Base-by-base conservation (phyloP, 2,329 filamentous ascomycete species). In the Colletotrichum destructivum region DNA sequence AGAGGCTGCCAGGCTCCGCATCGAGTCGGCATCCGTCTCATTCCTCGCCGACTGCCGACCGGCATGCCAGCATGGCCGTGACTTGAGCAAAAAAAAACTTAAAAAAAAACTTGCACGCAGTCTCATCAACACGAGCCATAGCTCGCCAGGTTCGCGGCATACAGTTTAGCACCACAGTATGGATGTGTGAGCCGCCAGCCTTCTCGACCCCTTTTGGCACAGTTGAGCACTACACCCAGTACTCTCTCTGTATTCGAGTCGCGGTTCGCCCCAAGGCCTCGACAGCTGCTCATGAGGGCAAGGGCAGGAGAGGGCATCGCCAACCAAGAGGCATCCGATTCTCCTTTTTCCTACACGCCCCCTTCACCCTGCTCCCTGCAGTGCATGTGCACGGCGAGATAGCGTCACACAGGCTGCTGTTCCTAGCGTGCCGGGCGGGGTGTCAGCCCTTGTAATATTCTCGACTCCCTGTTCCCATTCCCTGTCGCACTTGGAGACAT, bases 311-410 rank as follows among this genome's bases (percentile, higher is more conserved):
- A 71, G 26, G 23, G 56, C 60, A 62, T 59, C 15, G 51, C 23
- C 47, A 42, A 40, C n/a, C 38, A 42, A 66, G 23, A 73, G 56
- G 62, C 68, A 63, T 71, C 68, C 62, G 66, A 56, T 55, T 46
- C 57, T 35, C 38, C 49, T 16, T 15, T 42, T 57, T 55, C 55
- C 12, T 18, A 46, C 62, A 71, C 66, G n/a, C 69, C 71, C 71
- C 54, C 61, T 56, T 64, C 62, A 55, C 72, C 72, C 64, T 73
- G 64, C 71, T 65, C 72, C 69, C 69, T 73, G 69, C 72, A 63
- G 57, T 55, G 42, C 59, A 69, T 21, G 38, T 21, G 38, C 21
- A 59, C 9, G 60, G 40, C 54, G 62, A 73, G 69, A 69, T 69
- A 73, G 72, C 65, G 72, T 69, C 65, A 73, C 64, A 71, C 61